These are phyloP conservation scores for Oryza longistaminata DNA, from an alignment of 176 grass and related monocot species.

Conservation along the genomic window DNA sequence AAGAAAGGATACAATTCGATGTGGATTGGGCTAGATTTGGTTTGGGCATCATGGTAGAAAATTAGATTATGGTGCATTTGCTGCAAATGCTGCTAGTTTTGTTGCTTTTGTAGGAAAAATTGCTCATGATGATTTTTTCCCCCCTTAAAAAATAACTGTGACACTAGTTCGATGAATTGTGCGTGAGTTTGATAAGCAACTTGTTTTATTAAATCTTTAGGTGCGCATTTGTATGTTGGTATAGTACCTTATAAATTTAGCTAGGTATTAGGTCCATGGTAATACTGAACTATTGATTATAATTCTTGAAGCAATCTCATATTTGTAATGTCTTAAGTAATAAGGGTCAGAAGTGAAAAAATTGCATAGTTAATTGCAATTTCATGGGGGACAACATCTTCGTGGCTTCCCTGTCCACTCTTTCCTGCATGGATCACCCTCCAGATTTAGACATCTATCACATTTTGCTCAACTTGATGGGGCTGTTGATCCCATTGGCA, in stretches of 20 bases:
- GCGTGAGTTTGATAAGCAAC: neutral
- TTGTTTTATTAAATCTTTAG: neutral
- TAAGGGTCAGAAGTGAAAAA: neutral
- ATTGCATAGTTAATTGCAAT: neutral
- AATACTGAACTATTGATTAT: neutral
- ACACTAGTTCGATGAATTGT: neutral
- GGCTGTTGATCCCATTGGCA: neutral
- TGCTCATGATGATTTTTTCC: neutral
- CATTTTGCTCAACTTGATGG: neutral
- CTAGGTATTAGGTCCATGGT: neutral
- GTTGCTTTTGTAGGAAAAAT: neutral
- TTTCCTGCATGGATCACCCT: conserved; percentile 7
- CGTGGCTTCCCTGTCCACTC: neutral
- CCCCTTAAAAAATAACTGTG: neutral
- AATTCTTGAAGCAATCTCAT: neutral
- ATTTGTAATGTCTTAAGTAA: neutral
- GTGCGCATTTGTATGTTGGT: neutral
- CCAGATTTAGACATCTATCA: neutral
- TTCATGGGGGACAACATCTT: neutral
- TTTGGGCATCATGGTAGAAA: neutral
- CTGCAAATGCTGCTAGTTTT: neutral
- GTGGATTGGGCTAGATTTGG: conserved; percentile 30
- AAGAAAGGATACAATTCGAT: neutral
- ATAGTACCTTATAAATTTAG: neutral
- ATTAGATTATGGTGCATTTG: neutral